Evolutionary conservation across 139 green algal genomes (phyloP), one percentile per base, ranked within the genome.

Genomic region (Raphidocelis subcapitata): DNA sequence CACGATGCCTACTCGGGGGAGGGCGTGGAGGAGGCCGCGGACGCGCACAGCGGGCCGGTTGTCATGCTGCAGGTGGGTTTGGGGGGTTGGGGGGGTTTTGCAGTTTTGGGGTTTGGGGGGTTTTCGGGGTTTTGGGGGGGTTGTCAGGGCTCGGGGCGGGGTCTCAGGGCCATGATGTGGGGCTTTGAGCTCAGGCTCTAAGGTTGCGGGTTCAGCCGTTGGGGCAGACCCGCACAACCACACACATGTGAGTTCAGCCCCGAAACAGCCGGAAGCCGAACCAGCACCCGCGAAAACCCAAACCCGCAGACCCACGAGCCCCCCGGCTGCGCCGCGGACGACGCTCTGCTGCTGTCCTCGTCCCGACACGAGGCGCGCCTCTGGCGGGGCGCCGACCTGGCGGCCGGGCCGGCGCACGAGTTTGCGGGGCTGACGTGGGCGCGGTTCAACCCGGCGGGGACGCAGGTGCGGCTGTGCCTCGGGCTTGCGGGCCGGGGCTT

Each of bases 291-390:
- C 31, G 24, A 67, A 54, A n/a, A 44, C 71, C 24, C 26, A 57
- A 15, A 54, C 10, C 49, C 52, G 2, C 62, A 79, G n/a, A 63
- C n/a, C 8, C 64, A 73, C 55, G 36, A 24, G 36, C 52, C 62
- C 2, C 62, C 51, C 44, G 4, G 21, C 24, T 26, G n/a, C 49
- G 64, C 4, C 32, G 31, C 60, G 28, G 73, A 60, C 47, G 76
- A 76, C 26, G 65, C 70, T 10, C 67, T 86, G 74, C 72, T 92
- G 67, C 74, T 90, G 60, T 88, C 81, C 8, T 86, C 65, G 23
- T 84, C 80, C 12, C 55, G 76, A 8, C 67, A 57, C 14, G 89
- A 92, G 64, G 82, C 92, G 28, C 83, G 84, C 75, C 80, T 94
- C 52, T 94, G 87, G 87, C 69, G 76, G n/a, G 64, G 62, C 1